These are phyloP conservation scores for Fraxinus cuspidata DNA, from an alignment of 257 asterid species.

Conservation along the genomic window DNA sequence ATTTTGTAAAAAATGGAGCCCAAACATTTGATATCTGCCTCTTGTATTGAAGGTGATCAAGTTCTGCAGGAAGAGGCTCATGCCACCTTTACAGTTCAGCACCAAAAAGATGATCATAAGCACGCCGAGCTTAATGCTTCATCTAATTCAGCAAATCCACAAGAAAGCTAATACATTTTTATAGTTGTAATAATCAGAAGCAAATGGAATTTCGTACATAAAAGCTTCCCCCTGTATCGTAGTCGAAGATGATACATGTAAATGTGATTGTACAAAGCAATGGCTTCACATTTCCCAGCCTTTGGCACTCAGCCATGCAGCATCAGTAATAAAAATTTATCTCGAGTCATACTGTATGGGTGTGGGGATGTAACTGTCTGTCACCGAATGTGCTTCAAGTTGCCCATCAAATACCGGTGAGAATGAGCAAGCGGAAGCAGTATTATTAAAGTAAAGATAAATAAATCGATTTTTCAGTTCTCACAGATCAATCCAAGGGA, in stretches of 20 bases:
- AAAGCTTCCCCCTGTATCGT: no score
- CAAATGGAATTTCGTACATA: no score
- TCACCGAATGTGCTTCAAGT: neutral
- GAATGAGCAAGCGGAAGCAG: neutral
- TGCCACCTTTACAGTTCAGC: conserved; percentile 54
- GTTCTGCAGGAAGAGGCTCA: conserved; percentile 58
- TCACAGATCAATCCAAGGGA: neutral
- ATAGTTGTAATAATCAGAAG: neutral
- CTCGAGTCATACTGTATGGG: no score
- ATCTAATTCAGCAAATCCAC: conserved; percentile 65
- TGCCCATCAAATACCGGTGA: neutral
- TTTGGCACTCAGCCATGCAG: no score
- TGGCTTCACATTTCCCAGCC: no score
- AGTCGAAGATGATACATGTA: no score
- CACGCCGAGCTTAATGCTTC: conserved; percentile 70
- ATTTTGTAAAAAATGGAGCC: no score
- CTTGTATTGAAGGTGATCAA: conserved; percentile 39
- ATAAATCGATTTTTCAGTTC: no score
- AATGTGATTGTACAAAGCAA: no score
- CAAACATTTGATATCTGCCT: conserved; percentile 12
- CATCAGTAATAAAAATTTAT: no score
- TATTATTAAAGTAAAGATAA: no score
- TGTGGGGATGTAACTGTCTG: no score
- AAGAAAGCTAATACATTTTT: neutral
- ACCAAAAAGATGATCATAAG: conserved; percentile 49